These are phyloP conservation scores for Quercus berberidifolia DNA, from an alignment of 306 rosid genomes.

Conservation along the genomic window DNA sequence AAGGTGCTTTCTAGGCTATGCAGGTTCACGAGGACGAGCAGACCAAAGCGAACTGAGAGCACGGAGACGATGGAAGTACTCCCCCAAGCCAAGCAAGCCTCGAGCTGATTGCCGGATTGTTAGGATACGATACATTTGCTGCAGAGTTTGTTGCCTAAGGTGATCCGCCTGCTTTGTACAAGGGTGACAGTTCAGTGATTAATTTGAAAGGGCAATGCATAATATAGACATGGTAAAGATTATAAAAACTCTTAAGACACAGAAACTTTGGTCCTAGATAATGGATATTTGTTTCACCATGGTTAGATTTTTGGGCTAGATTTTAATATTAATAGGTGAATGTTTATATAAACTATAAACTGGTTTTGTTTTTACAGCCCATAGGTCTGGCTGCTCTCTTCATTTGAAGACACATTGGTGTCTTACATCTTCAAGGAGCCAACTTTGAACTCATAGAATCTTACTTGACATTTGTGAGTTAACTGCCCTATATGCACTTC, in stretches of 20 bases:
- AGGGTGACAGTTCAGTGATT: conserved; percentile 12
- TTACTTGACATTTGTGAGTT: not conserved
- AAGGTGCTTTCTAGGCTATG: not conserved
- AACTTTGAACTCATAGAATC: not conserved
- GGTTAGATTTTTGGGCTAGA: not conserved
- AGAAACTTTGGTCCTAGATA: not conserved
- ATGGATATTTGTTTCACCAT: not conserved
- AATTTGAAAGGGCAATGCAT: not conserved
- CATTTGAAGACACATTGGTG: not conserved
- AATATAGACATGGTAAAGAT: not conserved
- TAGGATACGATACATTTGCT: conserved; percentile 58
- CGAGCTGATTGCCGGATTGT: conserved; percentile 60
- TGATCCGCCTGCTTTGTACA: conserved; percentile 73
- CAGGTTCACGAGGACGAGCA: conserved; percentile 43
- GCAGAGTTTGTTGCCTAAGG: conserved; percentile 68
- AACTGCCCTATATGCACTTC: not conserved
- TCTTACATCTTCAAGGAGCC: not conserved
- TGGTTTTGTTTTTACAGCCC: not conserved
- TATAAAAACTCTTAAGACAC: too few species aligned
- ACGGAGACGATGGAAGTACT: conserved; percentile 71
- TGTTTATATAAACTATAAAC: not conserved
- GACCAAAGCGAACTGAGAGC: conserved; percentile 75
- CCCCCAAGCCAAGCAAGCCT: conserved; percentile 71
- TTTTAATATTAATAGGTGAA: not conserved
- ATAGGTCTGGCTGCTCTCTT: not conserved